Evolutionary conservation across 768 basidiomycete genomes (phyloP).

Genomic region (Russula foetens): DNA sequence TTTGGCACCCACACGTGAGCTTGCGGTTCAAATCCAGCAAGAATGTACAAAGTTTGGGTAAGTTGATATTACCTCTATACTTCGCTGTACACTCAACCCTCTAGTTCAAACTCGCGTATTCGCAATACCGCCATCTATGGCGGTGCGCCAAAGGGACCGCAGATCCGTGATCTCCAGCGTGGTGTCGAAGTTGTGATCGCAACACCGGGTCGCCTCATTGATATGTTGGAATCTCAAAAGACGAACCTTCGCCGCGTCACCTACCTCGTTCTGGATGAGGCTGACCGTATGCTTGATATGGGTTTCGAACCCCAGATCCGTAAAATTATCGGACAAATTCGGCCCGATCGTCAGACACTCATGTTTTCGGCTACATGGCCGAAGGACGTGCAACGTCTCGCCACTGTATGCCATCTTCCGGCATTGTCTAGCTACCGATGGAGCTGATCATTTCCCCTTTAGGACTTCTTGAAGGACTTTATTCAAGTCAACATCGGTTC

Average conservation of each 20-base stretch:
- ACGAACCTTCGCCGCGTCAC: constrained; percentile 95
- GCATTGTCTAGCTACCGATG: not conserved
- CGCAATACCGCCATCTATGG: constrained; percentile 99
- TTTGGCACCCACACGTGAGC: constrained; percentile 94
- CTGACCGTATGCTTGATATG: constrained; percentile 99
- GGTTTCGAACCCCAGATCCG: constrained; percentile 99
- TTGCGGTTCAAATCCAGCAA: constrained; percentile 98
- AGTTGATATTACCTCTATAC: constrained; percentile 23
- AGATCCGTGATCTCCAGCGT: constrained; percentile 94
- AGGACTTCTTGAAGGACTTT: constrained; percentile 95
- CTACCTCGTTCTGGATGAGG: constrained; percentile 98
- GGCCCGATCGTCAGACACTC: constrained; percentile 96
- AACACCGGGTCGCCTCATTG: constrained; percentile 99
- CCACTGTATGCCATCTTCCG: constrained; percentile 47
- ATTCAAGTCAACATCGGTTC: constrained; percentile 99
- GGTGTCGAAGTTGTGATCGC: constrained; percentile 98
- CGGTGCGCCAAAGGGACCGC: constrained; percentile 96
- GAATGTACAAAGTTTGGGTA: constrained; percentile 98
- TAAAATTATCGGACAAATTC: constrained; percentile 95
- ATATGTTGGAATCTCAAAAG: constrained; percentile 96
- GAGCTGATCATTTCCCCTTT: not conserved
- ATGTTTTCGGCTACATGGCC: constrained; percentile 99
- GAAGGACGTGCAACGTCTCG: constrained; percentile 97
- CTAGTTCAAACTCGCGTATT: constrained; percentile 83
- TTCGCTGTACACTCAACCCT: constrained; percentile 3